Evolutionary conservation across 1,139 yeast genomes (phyloP).

Genomic region (Barnettozyma hawaiiensis): DNA sequence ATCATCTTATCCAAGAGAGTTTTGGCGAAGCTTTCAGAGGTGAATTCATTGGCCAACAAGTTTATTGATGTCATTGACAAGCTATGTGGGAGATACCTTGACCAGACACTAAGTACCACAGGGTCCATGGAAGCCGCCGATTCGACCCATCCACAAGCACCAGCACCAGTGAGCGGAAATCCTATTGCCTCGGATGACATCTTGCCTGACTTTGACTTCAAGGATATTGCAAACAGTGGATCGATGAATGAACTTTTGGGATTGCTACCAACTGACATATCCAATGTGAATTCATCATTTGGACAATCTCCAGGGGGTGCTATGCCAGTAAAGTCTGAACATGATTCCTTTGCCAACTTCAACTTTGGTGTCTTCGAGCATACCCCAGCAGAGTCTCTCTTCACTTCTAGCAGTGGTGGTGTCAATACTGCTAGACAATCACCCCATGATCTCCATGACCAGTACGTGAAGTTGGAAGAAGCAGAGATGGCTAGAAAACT

Average conservation of each 20-base stretch:
- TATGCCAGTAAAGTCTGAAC: background rate
- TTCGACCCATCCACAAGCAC: background rate
- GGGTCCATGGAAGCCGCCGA: background rate
- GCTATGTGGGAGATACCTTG: slow-evolving; percentile 29
- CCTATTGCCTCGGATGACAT: slow-evolving; percentile 10
- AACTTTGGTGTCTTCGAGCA: slow-evolving; percentile 5
- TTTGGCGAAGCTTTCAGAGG: slow-evolving; percentile 35
- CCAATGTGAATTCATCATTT: slow-evolving; percentile 13
- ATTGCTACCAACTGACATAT: slow-evolving; percentile 22
- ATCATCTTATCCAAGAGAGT: slow-evolving; percentile 41
- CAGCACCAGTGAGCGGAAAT: background rate
- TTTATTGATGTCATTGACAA: slow-evolving; percentile 46
- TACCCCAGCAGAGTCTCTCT: background rate
- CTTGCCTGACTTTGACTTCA: slow-evolving; percentile 24
- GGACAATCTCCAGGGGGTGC: background rate
- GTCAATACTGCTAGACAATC: background rate
- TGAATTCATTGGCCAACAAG: slow-evolving; percentile 45
- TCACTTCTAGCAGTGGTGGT: background rate
- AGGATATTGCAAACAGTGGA: slow-evolving; percentile 18
- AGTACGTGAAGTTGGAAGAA: slow-evolving; percentile 3
- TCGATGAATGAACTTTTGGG: slow-evolving; percentile 22
- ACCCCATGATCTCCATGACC: background rate
- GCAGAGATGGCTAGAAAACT: background rate
- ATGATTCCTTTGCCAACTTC: slow-evolving; percentile 2
- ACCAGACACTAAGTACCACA: slow-evolving; percentile 13